These are phyloP conservation scores for Cylindrotheca fusiformis DNA, from an alignment of 108 stramenopile species.

Conservation along the genomic window DNA sequence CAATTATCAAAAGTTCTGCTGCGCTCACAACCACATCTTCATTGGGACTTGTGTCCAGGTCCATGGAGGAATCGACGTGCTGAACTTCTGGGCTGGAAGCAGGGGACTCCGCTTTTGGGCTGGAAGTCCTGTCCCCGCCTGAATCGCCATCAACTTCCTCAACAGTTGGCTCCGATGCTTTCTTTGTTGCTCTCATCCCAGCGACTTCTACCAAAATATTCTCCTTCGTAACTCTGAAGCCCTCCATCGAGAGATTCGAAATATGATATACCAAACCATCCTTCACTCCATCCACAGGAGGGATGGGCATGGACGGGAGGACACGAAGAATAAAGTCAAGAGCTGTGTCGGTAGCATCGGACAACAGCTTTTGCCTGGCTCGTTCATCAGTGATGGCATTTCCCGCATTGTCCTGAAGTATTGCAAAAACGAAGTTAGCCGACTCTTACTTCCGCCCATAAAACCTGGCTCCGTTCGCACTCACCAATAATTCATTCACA, in stretches of 20 bases:
- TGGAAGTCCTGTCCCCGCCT: not conserved
- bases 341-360: constrained; percentile 81
- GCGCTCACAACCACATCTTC: constrained; percentile 53
- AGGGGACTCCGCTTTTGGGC: too few species aligned
- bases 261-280: constrained; percentile 85
- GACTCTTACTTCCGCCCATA: not conserved
- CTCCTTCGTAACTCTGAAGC: constrained; percentile 86
- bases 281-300: constrained; percentile 84
- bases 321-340: constrained; percentile 82
- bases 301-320: constrained; percentile 83
- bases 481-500: constrained; percentile 70
- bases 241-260: constrained; percentile 84
- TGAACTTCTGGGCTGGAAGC: constrained; percentile 8
- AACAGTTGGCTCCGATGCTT: constrained; percentile 1
- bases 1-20: constrained; percentile 81
- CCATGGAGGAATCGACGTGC: constrained; percentile 8
- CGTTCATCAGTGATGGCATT: constrained; percentile 79
- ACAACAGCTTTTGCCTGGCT: constrained; percentile 69
- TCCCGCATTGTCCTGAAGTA: constrained; percentile 49
- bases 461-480: too few species aligned
- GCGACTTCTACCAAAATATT: constrained; percentile 85
- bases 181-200: constrained; percentile 77
- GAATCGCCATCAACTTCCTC: not conserved
- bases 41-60: constrained; percentile 20
- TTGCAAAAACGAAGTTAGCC: not conserved